Conservation (phyloP, 306 rosid genomes). For the Vigna mungo region DNA sequence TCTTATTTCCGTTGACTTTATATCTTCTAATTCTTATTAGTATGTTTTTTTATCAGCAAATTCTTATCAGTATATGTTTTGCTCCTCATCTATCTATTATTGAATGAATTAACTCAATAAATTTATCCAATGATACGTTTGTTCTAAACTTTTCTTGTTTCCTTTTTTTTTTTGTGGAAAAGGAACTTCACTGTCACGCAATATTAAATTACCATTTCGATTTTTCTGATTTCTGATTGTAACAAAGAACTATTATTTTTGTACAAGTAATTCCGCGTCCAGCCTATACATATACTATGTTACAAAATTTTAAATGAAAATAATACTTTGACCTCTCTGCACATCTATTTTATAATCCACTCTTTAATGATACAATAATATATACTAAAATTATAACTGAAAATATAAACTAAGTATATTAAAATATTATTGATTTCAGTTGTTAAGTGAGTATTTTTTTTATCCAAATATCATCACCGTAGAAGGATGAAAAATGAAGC, state of each 20-base stretch:
- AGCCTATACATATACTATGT: not conserved
- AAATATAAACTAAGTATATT: too few species aligned
- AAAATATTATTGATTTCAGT: too few species aligned
- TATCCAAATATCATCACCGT: too few species aligned
- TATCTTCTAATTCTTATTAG: constrained; percentile 1
- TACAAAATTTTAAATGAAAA: too few species aligned
- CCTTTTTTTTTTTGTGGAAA: not conserved
- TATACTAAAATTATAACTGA: too few species aligned
- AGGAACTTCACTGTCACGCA: not conserved
- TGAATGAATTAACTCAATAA: not conserved
- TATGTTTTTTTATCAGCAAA: not conserved
- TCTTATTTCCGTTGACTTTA: not conserved
- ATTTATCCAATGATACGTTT: not conserved
- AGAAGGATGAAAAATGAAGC: too few species aligned
- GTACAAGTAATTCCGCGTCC: not conserved
- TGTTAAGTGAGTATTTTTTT: too few species aligned
- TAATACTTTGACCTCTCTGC: too few species aligned
- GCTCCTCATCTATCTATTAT: not conserved
- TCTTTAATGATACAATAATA: too few species aligned
- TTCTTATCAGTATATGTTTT: constrained; percentile 9
- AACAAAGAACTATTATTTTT: constrained; percentile 1
- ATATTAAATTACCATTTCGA: constrained; percentile 17
- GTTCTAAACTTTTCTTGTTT: not conserved
- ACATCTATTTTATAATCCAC: too few species aligned
- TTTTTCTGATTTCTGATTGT: constrained; percentile 32